Conservation (phyloP, 2,329 filamentous ascomycete species). For the Exophiala viscosa region DNA sequence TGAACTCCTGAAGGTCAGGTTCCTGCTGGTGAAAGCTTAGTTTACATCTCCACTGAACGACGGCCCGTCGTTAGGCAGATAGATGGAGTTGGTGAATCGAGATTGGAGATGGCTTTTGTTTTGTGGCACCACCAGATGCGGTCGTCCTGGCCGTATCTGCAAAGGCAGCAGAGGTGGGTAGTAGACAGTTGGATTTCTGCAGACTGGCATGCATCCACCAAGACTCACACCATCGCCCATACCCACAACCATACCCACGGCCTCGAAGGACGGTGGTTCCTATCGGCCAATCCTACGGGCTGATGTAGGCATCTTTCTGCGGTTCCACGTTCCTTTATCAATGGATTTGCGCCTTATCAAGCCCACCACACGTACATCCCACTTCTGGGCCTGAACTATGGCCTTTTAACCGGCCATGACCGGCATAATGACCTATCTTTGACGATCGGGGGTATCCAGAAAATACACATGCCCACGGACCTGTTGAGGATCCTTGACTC, state of each 20-base stretch:
- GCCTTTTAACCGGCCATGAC: neutral
- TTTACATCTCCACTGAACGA: neutral
- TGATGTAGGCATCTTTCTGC: neutral
- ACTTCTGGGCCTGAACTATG: neutral
- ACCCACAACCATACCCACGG: neutral
- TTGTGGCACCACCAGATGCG: neutral
- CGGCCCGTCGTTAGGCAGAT: conserved; percentile 1
- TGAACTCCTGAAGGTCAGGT: neutral
- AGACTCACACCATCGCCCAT: no score
- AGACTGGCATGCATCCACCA: no score
- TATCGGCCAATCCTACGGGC: neutral
- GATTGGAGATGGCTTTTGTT: neutral
- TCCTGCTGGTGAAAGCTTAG: neutral
- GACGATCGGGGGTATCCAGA: neutral
- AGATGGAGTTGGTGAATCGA: neutral
- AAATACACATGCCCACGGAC: neutral
- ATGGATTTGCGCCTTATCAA: neutral
- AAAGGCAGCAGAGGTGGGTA: no score
- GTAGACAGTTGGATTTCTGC: no score
- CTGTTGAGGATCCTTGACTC: no score
- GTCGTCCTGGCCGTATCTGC: no score
- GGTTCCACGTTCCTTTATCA: neutral
- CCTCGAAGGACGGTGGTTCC: neutral
- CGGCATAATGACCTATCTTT: neutral
- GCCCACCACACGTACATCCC: conserved; percentile 1